These are phyloP conservation scores for Pleurotus giganteus DNA, from an alignment of 768 basidiomycete species.

Conservation along the genomic window DNA sequence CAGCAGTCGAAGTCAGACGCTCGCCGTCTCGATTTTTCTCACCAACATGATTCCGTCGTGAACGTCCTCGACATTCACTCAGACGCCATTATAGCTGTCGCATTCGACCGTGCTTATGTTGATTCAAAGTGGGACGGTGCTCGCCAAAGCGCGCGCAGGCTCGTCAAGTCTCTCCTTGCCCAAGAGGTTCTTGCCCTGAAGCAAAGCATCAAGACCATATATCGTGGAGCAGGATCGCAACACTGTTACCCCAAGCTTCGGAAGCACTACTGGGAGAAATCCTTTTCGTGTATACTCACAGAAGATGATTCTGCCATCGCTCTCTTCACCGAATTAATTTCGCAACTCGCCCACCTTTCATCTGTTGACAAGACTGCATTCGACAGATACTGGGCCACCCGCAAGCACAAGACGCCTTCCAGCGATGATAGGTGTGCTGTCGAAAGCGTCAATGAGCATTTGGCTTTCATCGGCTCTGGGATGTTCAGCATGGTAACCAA, in stretches of 20 bases:
- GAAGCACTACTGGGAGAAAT: conserved; percentile 64
- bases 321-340: conserved; percentile 54
- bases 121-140: conserved; percentile 32
- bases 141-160: conserved; percentile 30
- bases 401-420: neutral
- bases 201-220: conserved; percentile 27
- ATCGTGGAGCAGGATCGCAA: conserved; percentile 18
- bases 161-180: conserved; percentile 30
- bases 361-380: conserved; percentile 53
- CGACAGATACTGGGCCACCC: conserved; percentile 14
- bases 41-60: conserved; percentile 20
- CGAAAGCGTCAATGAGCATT: conserved; percentile 57
- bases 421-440: conserved; percentile 32
- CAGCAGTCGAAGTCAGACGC: neutral
- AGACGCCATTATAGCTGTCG: conserved; percentile 33
- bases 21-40: conserved; percentile 12
- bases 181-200: conserved; percentile 33
- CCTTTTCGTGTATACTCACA: conserved; percentile 58
- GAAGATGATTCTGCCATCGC: conserved; percentile 59
- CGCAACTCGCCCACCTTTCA: conserved; percentile 68
- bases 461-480: conserved; percentile 56
- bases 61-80: conserved; percentile 39
- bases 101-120: conserved; percentile 32
- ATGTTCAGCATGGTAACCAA: conserved; percentile 62
- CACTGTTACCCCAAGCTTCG: conserved; percentile 41